Base-by-base conservation (phyloP, 805 yeast genomes). In the Cyberlindnera lachancei region DNA sequence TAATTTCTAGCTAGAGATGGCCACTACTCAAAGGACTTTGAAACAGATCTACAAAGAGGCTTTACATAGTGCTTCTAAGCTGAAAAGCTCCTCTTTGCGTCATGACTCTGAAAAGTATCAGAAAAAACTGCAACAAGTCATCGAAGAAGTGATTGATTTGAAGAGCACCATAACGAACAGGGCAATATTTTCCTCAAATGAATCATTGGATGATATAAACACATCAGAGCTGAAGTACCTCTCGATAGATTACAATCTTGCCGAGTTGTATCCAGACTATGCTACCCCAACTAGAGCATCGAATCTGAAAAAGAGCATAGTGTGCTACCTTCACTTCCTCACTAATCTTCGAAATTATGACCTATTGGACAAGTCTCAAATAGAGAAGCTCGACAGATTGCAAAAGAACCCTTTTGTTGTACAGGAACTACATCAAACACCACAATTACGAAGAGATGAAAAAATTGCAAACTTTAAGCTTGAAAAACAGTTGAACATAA, bases 121-220 rank as follows among this genome's bases (percentile, higher is more conserved):
- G 41, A 34, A 38, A 2, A 25, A 48, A 18, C 44, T 76, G n/a
- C 38, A 45, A 2, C 38, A 41, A 1, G 44, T 63, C 5, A 60
- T 75, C 15, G 56, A 60, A 17, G 58, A 62, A 30, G 61, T 76
- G 44, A 44, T 61, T n/a, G 45, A 59, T n/a, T 52, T 80, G 21
- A 63, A 69, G 38, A 38, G 44, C 2, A 51, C 61, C 10, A 62
- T 79, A 1, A 58, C 63, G 10, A 56, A 59, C n/a, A 55, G 76
- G 13, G 64, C 75, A 3, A 52, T 86, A 16, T 86, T 83, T 58
- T 80, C 90, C 45, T 56, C 59, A 10, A 85, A 85, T 52, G 96
- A 87, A 51, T 48, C 66, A 1, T 36, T 82, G 3, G 82, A 75
- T 1, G 96, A 87, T 45, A 47, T 87, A 9, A 63, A 70, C 24